phyloP scores from a whole-genome alignment of 2,329 filamentous ascomycete species.

The Fusarium continuum region DNA sequence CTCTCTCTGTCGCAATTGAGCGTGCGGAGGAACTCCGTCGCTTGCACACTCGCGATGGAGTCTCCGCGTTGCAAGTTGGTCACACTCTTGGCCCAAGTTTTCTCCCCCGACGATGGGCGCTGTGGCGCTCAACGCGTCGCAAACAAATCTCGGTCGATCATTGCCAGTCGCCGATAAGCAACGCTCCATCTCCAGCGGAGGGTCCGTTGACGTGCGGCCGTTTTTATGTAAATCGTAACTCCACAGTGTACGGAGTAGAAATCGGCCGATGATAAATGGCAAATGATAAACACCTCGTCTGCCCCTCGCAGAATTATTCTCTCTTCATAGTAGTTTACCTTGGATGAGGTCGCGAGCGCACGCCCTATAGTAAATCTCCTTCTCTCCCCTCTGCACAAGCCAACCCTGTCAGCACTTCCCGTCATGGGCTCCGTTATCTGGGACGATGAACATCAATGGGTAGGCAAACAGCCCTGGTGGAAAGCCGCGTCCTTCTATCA shows the following conservation, averaged over 20 bases:
- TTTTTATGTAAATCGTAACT: neutral
- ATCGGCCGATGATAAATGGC: neutral
- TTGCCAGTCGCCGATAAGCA: neutral
- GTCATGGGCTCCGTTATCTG: constrained; percentile 49
- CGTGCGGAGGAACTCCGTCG: constrained; percentile 15
- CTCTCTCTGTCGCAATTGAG: too few relatives aligned
- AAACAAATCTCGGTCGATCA: constrained; percentile 3
- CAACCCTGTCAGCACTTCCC: neutral
- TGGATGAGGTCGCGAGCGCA: too few relatives aligned
- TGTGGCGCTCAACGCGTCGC: neutral
- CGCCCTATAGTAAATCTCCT: too few relatives aligned
- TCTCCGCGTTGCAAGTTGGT: neutral
- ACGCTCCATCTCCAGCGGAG: neutral
- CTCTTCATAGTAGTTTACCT: too few relatives aligned
- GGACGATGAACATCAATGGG: constrained; percentile 44
- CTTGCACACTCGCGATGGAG: neutral
- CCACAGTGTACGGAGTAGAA: constrained; percentile 3
- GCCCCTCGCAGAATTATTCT: neutral
- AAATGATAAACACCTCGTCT: constrained; percentile 13
- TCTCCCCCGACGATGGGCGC: neutral
- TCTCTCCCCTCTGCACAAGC: neutral
- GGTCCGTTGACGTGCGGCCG: neutral
- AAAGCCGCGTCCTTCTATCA: constrained; percentile 59
- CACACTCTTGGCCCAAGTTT: neutral
- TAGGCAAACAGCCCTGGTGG: constrained; percentile 55